Base-by-base conservation (phyloP, 2,329 filamentous ascomycete genomes). In the Fusarium buxicola region DNA sequence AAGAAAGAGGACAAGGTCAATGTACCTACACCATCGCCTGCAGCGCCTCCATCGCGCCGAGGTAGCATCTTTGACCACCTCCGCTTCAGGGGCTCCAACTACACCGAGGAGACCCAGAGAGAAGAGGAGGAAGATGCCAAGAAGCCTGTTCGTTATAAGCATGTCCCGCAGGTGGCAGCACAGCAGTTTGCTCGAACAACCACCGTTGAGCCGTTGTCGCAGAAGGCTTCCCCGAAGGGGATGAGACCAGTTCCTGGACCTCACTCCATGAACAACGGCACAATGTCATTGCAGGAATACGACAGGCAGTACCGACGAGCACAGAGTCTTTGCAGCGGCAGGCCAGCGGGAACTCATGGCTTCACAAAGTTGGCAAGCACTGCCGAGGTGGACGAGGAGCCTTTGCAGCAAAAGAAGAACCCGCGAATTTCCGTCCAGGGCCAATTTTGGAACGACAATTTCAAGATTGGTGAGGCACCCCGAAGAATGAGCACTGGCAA, bases 111-210 rank as follows among this genome's bases (percentile, higher is more conserved):
- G 52, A 50, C 32, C 30, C 66, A 30, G 61, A 60, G 41, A 58
- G 54, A 70, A 41, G 63, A 66, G 10, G 55, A 47, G 13, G 63
- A 68, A 27, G 28, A 56, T 16, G 31, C 47, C 15, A 47, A 53
- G 15, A 59, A 60, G 35, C 60, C 47, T 25, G 55, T 31, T 47
- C 68, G 49, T 7, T 82, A 85, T 61, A 82, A 76, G 31, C 82
- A 87, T 64, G 73, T 86, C 3, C 86, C 86, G 12, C 77, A 78
- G 48, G 78, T 83, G 31, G 85, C 85, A 1, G 84, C 85, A 2
- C 69, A 78, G 11, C 84, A 86, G 55, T 88, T 87, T 66, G 75
- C 80, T 9, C 75, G 78, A 38, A 87, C 85, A 0, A 81, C 84
- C 1, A 85, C 83, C 2, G 75, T 78, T 13, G 78, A 80, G 16